Evolutionary conservation across 371 early-diverging fungal genomes (phyloP), one percentile per base, ranked within the genome.

Genomic region (Conidiobolus incongruus): DNA sequence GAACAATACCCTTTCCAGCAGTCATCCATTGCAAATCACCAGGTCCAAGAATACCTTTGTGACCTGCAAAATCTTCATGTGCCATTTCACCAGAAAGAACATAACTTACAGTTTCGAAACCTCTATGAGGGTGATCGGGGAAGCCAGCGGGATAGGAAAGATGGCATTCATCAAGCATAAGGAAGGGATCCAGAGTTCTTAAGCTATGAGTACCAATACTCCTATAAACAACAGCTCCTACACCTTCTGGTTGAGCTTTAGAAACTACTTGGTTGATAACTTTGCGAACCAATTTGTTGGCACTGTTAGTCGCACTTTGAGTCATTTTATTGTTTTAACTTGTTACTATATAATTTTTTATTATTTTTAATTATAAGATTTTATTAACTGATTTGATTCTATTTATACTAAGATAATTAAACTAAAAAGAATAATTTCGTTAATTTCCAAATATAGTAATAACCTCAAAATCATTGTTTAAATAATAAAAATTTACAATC

Each of bases 21-120:
- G 70, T 72, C 72, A 72, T 74, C 68, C 69, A 74, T 50, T 74
- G 75, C 16, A 75, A 15, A n/a, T 55, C 55, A 1, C 55, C 85
- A 0, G 78, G 68, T 21, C 66, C 66, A 29, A 84, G 66, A 10
- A 59, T 55, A 2, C 83, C 83, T 36, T 68, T 68, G n/a, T n/a
- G n/a, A n/a, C n/a, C n/a, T n/a, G n/a, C n/a, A n/a, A n/a, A n/a
- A n/a, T 31, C 24, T 20, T 20, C 24, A 15, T 78, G 79, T 4
- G 79, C 78, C 4, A 78, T 76, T 0, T 81, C 83, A 20, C 38
- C 38, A 11, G 4, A 5, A 16, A 38, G 16, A 4, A 38, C 16
- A 15, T 38, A 38, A 15, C 17, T 38, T 38, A 38, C 38, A 20
- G 38, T 38, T 52, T 80, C 80, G 40, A 82, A 80, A 6, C 84